Base-by-base conservation (phyloP, 2,329 filamentous ascomycete species). In the Plectosphaerella cucumerina region DNA sequence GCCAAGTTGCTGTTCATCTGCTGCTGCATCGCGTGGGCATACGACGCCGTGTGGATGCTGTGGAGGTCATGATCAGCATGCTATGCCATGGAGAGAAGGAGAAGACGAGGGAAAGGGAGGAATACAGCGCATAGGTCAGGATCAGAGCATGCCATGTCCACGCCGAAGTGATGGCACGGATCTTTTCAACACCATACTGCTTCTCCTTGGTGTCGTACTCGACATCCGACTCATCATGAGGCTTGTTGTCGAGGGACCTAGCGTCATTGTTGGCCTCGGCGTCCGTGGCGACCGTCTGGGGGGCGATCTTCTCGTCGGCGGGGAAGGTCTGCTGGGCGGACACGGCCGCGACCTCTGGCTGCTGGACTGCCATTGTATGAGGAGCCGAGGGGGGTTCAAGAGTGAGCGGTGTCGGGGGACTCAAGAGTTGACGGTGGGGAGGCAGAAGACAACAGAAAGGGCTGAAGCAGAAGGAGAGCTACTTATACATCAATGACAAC, bases 1-100 rank as follows among this genome's bases (percentile, higher is more conserved):
- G 77, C 76, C 44, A 88, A 69, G 35, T 81, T 77, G 46, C 73
- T 58, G 46, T 72, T 63, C 49, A 73, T 62, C 22, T 64, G 62
- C 11, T 62, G 57, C n/a, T 71, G 58, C 33, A 74, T 60, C 21
- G 60, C 59, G 51, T 71, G 67, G 53, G 67, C 60, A 48, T 73
- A 72, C 31, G 61, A 60, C 41, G 73, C 65, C 20, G 73, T 59
- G 56, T 68, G 73, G 23, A 73, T 62, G 22, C 70, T 73, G 49
- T 8, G 5, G 3, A 5, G 52, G 39, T 42, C n/a, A 11, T n/a
- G 6, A 15, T 10, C 35, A 10, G 14, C 2, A 3, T 10, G 14
- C 1, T 4, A 10, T 3, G 9, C 1, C 5, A 23, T 4, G 6
- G 15, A 10, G 8, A 15, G 15, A 4, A 4, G 6, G 9, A 12